Evolutionary conservation across 805 yeast species (phyloP).

Genomic region (Blastobotrys mokoenaii): DNA sequence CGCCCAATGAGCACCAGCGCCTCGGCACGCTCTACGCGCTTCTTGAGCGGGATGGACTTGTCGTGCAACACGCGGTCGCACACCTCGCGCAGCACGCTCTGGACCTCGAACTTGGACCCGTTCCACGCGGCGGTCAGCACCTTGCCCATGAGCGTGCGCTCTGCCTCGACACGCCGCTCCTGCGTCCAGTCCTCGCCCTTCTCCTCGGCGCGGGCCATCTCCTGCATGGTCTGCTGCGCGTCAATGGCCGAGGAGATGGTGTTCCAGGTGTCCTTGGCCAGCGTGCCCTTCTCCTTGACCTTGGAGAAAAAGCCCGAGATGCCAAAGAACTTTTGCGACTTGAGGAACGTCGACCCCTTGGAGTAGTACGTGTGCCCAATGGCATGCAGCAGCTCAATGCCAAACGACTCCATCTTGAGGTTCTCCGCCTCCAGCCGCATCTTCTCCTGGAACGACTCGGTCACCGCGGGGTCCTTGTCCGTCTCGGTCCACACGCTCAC

Average conservation of each 20-base stretch:
- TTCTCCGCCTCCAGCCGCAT: conserved; percentile 79
- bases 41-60: conserved; percentile 47
- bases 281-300: conserved; percentile 75
- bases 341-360: conserved; percentile 66
- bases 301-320: conserved; percentile 75
- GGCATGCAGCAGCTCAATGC: conserved; percentile 70
- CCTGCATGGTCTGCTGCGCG: conserved; percentile 72
- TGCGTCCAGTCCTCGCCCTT: conserved; percentile 45
- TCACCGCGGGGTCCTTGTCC: conserved; percentile 52
- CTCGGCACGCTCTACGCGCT: conserved; percentile 67
- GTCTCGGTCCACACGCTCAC: conserved; percentile 54
- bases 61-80: conserved; percentile 74
- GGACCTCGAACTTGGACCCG: conserved; percentile 80
- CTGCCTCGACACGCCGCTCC: conserved; percentile 66
- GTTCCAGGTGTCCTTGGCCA: conserved; percentile 74
- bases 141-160: conserved; percentile 77
- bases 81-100: conserved; percentile 68
- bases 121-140: conserved; percentile 93
- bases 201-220: conserved; percentile 66
- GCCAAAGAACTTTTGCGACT: conserved; percentile 76
- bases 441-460: conserved; percentile 53
- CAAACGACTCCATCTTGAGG: conserved; percentile 90
- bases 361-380: conserved; percentile 72
- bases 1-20: conserved; percentile 69
- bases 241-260: conserved; percentile 80